Percentiles rank a stretch among this genome's conserved stretches.
These are phyloP conservation scores for Cryphonectria radicalis DNA, from an alignment of 2,329 filamentous ascomycete species.

Conservation along the genomic window DNA sequence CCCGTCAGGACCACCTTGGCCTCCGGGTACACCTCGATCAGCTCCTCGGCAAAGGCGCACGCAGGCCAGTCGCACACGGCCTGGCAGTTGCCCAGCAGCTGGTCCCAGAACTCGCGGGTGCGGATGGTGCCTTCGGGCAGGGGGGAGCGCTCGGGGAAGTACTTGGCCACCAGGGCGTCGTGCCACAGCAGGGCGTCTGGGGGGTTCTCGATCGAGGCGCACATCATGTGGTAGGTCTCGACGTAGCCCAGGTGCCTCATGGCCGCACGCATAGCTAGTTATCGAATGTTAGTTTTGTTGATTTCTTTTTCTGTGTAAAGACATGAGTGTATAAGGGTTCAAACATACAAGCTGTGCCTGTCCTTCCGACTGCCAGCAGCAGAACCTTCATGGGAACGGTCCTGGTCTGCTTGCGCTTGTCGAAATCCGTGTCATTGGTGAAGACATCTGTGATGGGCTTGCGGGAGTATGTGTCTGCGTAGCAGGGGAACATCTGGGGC, in stretches of 20 bases:
- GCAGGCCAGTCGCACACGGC: constrained; percentile 73
- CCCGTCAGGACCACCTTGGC: constrained; percentile 73
- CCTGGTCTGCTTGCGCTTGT: constrained; percentile 66
- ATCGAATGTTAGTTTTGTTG: not conserved
- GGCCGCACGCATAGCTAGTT: constrained; percentile 63
- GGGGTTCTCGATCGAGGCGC: constrained; percentile 69
- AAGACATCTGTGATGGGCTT: constrained; percentile 63
- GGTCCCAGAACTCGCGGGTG: constrained; percentile 70
- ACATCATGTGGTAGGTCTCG: constrained; percentile 77
- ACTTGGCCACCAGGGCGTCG: constrained; percentile 61
- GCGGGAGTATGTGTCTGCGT: constrained; percentile 38
- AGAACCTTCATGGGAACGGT: constrained; percentile 74
- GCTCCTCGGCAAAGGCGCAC: constrained; percentile 69
- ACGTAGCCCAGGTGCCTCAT: constrained; percentile 69
- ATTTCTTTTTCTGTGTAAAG: not conserved
- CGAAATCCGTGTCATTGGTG: constrained; percentile 69
- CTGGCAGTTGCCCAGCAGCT: constrained; percentile 67
- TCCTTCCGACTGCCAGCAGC: constrained; percentile 69
- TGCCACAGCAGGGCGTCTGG: constrained; percentile 72
- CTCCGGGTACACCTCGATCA: constrained; percentile 73
- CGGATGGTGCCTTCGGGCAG: constrained; percentile 44
- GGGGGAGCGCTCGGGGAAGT: constrained; percentile 58
- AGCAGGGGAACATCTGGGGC: constrained; percentile 28
- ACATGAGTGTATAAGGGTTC: not conserved
- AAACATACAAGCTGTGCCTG: constrained; percentile 70